Base-by-base conservation (phyloP, 768 basidiomycete genomes). In the Lanmaoa rubissima region DNA sequence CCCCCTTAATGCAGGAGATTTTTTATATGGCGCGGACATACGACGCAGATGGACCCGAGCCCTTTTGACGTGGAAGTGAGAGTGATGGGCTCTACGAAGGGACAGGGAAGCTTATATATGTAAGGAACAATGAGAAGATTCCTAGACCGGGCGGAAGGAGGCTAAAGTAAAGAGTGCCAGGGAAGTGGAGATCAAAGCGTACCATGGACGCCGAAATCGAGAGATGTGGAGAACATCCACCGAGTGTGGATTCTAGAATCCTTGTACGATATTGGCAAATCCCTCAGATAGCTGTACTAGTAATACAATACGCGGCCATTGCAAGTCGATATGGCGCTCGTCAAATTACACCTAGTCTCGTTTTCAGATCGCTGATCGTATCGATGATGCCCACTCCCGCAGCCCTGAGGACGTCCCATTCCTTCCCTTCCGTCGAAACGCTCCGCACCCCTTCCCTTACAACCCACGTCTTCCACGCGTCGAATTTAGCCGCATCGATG, bases 1-100 rank as follows among this genome's bases (percentile, higher is more conserved):
- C 86, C 85, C 86, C 59, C 85, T 87, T 87, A 85, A 87, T 87
- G 86, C 86, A 86, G 14, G 0, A 9, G 12, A 13, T 16, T 19
- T 36, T 50, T 59, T 51, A 5, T 9, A 44, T 4, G 7, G 2
- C 26, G 21, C 13, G 42, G 42, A 43, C 41, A 14, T 42, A 24
- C 13, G 41, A 42, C 42, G 14, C 28, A 7, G 28, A 7, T 19
- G 45, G 12, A 16, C 42, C 14, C 16, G 26, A 45, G 5, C 44
- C 7, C 28, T 11, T 48, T 17, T 24, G 47, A 24, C 9, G 19
- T 21, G 19, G 5, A 31, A 17, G 11, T 28, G 26, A 31, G 43
- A 31, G 31, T 4, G 45, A n/a, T 11, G 31, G 24, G 10, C 26
- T 17, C 43, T 11, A 45, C 14, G 44, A 44, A 3, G 13, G 9